Percentiles rank a stretch among this genome's conserved stretches.
Evolutionary conservation across 371 early-diverging fungal genomes (phyloP).

Genomic region (Chytridium lagenaria): DNA sequence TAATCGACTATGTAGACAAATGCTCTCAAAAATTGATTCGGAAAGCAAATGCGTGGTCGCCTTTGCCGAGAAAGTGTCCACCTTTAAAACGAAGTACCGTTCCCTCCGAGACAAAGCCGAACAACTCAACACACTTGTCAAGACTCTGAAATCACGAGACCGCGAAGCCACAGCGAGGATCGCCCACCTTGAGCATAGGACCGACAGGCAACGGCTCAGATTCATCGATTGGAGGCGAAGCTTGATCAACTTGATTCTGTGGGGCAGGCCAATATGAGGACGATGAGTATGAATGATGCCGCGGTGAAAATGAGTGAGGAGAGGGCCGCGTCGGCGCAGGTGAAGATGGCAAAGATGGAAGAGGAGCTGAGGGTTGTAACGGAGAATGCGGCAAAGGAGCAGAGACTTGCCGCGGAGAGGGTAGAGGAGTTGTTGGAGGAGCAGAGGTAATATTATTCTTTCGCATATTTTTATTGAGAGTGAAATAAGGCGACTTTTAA

Average conservation of each 20-base stretch:
- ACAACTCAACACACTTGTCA: background rate
- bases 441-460: background rate
- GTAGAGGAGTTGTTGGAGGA: slow-evolving; percentile 16
- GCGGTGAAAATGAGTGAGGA: background rate
- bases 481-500: background rate
- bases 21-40: background rate
- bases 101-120: background rate
- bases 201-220: background rate
- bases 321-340: background rate
- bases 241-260: background rate
- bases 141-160: background rate
- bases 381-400: slow-evolving; percentile 5
- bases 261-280: background rate
- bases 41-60: slow-evolving; percentile 1
- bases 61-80: background rate
- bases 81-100: slow-evolving; percentile 5
- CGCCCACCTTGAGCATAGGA: background rate
- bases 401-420: background rate
- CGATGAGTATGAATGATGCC: background rate
- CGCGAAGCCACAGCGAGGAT: background rate
- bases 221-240: background rate
- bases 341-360: background rate
- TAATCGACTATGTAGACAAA: too few species aligned
- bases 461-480: background rate
- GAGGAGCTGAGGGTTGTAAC: background rate